These are phyloP conservation scores for Uromyces viciae-fabae DNA, from an alignment of 1,284 basidiomycete genomes.

Conservation along the genomic window DNA sequence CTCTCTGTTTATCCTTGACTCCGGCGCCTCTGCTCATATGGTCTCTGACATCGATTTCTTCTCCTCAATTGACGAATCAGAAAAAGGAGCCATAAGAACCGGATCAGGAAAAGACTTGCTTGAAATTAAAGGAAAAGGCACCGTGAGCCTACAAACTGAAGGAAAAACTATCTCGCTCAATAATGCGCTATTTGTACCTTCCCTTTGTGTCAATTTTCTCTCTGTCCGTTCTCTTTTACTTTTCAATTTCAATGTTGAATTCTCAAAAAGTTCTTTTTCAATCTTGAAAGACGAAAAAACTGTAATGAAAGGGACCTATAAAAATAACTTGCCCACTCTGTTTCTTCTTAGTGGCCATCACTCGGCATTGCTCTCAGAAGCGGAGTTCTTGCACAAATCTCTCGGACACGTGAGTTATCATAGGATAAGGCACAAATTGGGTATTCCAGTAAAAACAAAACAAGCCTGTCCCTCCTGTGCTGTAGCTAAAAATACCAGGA, in stretches of 20 bases:
- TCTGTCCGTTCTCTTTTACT: background rate
- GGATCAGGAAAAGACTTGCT: background rate
- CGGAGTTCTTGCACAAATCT: background rate
- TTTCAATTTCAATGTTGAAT: background rate
- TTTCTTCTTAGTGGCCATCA: background rate
- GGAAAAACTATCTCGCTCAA: background rate
- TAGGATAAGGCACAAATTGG: background rate
- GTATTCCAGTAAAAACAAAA: background rate
- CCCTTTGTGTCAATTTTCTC: background rate
- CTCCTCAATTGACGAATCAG: background rate
- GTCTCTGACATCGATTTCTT: background rate
- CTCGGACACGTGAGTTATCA: background rate
- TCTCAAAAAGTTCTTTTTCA: background rate
- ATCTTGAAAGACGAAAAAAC: background rate
- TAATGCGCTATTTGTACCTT: background rate
- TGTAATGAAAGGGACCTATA: background rate
- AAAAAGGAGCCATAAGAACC: background rate
- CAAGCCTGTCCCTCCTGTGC: background rate
- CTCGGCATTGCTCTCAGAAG: background rate
- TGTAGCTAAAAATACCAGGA: background rate
- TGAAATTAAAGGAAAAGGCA: background rate
- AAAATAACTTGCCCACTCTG: background rate
- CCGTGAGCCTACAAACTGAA: background rate
- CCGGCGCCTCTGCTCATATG: conserved; percentile 1
- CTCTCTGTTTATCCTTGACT: background rate